phyloP scores from a whole-genome alignment of 139 green algal genomes.

The Chlamydomonas eustigma region DNA sequence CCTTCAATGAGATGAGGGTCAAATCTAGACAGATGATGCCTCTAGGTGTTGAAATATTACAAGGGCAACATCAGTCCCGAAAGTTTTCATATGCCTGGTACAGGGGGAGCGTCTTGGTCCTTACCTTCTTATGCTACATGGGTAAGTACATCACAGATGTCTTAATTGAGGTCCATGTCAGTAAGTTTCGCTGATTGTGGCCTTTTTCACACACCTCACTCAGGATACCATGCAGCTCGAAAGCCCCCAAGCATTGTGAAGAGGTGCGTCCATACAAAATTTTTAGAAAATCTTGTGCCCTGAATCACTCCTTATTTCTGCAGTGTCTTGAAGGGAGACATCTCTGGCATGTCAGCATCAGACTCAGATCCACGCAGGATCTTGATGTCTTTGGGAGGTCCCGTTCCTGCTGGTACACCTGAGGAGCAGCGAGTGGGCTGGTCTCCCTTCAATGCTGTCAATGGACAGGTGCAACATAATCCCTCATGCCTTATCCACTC shows the following conservation, averaged over 20 bases:
- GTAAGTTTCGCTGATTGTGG: no score
- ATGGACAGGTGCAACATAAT: constrained; percentile 52
- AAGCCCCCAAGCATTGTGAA: constrained; percentile 94
- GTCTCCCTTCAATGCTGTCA: constrained; percentile 78
- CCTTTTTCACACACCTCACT: not conserved
- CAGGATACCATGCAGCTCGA: constrained; percentile 80
- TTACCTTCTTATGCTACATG: constrained; percentile 90
- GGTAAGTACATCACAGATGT: constrained; percentile 8
- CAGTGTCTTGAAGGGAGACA: constrained; percentile 42
- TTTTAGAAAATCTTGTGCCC: no score
- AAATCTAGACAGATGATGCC: constrained; percentile 16
- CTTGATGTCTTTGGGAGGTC: constrained; percentile 6
- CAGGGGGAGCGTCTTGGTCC: constrained; percentile 55
- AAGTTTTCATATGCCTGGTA: constrained; percentile 33
- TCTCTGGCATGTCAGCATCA: not conserved
- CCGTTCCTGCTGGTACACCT: constrained; percentile 2
- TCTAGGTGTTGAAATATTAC: constrained; percentile 28
- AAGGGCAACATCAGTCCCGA: constrained; percentile 19
- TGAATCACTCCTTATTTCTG: not conserved
- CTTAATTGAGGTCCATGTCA: no score
- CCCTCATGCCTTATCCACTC: not conserved
- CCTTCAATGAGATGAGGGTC: not conserved
- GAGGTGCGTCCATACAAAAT: no score
- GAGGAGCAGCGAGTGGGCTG: constrained; percentile 50
- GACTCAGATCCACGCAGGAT: not conserved